phyloP scores from a whole-genome alignment of 1,139 yeast genomes.

The Lodderomyces elongisporus region DNA sequence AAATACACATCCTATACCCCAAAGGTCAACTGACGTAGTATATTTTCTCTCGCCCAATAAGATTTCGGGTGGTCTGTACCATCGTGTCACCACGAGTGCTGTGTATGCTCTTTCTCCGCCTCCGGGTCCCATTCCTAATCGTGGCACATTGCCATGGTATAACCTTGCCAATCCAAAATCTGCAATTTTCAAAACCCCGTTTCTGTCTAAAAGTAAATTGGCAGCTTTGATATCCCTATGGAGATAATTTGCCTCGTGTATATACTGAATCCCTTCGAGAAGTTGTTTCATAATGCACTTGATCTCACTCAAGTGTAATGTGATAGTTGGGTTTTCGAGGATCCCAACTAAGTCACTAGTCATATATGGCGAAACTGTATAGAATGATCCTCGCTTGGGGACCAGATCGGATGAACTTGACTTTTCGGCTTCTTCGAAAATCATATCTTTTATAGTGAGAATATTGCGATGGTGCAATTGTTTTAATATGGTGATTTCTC shows the following conservation, averaged over 20 bases:
- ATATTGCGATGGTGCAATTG: slow-evolving; percentile 66
- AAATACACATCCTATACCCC: slow-evolving; percentile 97
- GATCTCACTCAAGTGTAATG: slow-evolving; percentile 59
- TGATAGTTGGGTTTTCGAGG: slow-evolving; percentile 76
- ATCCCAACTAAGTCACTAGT: slow-evolving; percentile 89
- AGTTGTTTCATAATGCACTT: slow-evolving; percentile 82
- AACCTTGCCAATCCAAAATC: slow-evolving; percentile 90
- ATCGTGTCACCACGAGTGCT: slow-evolving; percentile 87
- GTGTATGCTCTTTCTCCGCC: slow-evolving; percentile 82
- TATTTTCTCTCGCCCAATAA: slow-evolving; percentile 79
- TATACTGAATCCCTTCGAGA: slow-evolving; percentile 71
- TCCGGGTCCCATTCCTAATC: slow-evolving; percentile 52
- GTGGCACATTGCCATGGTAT: slow-evolving; percentile 68
- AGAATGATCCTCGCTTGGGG: slow-evolving; percentile 52
- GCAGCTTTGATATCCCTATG: slow-evolving; percentile 97
- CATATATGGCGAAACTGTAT: slow-evolving; percentile 92
- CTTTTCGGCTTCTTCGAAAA: slow-evolving; percentile 56
- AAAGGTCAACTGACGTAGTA: slow-evolving; percentile 91
- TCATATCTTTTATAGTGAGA: slow-evolving; percentile 76
- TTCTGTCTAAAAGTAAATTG: slow-evolving; percentile 71
- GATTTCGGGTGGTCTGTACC: slow-evolving; percentile 97
- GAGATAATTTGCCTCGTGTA: slow-evolving; percentile 66
- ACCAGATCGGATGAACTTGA: slow-evolving; percentile 27
- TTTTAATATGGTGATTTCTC: slow-evolving; percentile 85
- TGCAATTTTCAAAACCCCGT: slow-evolving; percentile 77